A percentile compares a stretch with the other conserved stretches of the same genome.
Conservation (phyloP, 306 rosid species). For the Vigna unguiculata region DNA sequence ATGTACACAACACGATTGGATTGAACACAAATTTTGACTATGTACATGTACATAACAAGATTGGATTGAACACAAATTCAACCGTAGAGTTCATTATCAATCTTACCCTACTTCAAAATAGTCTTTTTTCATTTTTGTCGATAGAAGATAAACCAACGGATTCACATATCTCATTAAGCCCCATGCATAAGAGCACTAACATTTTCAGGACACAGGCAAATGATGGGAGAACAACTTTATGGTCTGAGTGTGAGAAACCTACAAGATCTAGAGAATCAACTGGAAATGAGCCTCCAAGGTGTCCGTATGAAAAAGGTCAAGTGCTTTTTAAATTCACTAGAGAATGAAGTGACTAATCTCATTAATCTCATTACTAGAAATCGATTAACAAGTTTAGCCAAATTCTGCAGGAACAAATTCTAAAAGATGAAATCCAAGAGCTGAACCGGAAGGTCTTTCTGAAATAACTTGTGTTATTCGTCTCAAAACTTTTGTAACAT, state of each 20-base stretch:
- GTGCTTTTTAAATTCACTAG: conserved; percentile 7
- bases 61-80: background rate
- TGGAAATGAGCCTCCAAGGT: conserved; percentile 69
- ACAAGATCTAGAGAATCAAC: conserved; percentile 67
- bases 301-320: conserved; percentile 72
- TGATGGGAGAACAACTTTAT: conserved; percentile 72
- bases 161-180: conserved; percentile 21
- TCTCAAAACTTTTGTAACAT: conserved; percentile 5
- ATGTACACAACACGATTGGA: background rate
- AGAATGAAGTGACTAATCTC: conserved; percentile 13
- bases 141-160: background rate
- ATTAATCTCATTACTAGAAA: conserved; percentile 16
- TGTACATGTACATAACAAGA: background rate
- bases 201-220: conserved; percentile 53
- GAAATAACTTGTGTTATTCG: background rate
- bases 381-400: conserved; percentile 37
- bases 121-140: background rate
- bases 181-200: conserved; percentile 26
- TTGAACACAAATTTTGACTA: conserved; percentile 7
- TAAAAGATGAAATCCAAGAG: conserved; percentile 58
- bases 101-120: background rate
- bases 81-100: conserved; percentile 2
- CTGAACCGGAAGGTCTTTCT: conserved; percentile 52
- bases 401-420: conserved; percentile 64
- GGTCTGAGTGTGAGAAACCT: conserved; percentile 65